Evolutionary conservation across 1,284 basidiomycete genomes (phyloP).

Genomic region (Trametes versicolor): DNA sequence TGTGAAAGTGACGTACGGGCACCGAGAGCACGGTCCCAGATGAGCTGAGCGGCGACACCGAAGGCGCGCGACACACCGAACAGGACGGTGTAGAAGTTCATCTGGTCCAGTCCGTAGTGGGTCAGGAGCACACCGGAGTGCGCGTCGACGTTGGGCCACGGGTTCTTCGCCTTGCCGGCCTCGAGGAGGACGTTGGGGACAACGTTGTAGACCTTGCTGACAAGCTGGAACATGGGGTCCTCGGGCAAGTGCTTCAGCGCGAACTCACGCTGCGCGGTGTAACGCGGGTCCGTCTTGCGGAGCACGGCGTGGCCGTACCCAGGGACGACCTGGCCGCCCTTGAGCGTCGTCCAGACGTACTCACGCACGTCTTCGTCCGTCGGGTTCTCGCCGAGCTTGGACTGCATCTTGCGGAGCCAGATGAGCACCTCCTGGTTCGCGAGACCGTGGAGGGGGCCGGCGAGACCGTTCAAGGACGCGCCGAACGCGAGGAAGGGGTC

Average conservation of each 20-base stretch:
- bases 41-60: conserved; percentile 89
- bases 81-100: conserved; percentile 96
- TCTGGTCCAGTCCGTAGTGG: conserved; percentile 88
- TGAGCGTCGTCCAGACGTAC: conserved; percentile 94
- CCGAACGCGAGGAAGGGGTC: conserved; percentile 98
- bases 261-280: conserved; percentile 95
- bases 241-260: conserved; percentile 90
- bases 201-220: conserved; percentile 92
- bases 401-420: conserved; percentile 92
- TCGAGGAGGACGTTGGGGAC: conserved; percentile 94
- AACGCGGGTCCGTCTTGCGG: conserved; percentile 97
- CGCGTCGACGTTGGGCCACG: conserved; percentile 96
- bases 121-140: conserved; percentile 96
- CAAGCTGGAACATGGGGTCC: conserved; percentile 93
- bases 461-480: conserved; percentile 95
- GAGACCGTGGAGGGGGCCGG: conserved; percentile 96
- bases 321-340: conserved; percentile 91
- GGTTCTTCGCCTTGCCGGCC: conserved; percentile 95
- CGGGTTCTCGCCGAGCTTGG: conserved; percentile 83
- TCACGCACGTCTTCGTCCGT: conserved; percentile 89
- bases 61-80: conserved; percentile 97
- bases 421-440: conserved; percentile 96
- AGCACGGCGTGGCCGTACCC: conserved; percentile 98
- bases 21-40: conserved; percentile 97
- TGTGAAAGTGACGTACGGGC: conserved; percentile 82